Evolutionary conservation across 805 yeast genomes (phyloP).

Genomic region (Nakazawaea pomicola): DNA sequence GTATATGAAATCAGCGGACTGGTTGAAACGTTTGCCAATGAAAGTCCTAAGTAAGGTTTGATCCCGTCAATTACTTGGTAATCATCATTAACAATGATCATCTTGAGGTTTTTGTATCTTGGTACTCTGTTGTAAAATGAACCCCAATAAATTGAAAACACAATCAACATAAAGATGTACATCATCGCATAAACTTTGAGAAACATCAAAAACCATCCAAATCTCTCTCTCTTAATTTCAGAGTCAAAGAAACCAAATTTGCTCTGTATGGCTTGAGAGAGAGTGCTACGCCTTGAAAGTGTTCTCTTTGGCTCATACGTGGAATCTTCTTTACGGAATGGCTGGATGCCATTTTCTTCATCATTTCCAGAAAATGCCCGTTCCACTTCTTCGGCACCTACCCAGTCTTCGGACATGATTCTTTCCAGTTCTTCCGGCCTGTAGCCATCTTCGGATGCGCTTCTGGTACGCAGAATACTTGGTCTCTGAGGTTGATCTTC

Average conservation of each 20-base stretch:
- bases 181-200: slow-evolving; percentile 25
- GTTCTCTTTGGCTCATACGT: too few species aligned
- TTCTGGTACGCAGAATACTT: too few species aligned
- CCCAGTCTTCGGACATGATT: neutral
- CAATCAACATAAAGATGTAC: slow-evolving; percentile 29
- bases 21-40: slow-evolving; percentile 19
- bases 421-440: slow-evolving; percentile 2
- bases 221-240: slow-evolving; percentile 15
- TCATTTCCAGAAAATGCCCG: neutral
- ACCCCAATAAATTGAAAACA: slow-evolving; percentile 41
- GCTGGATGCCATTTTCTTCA: too few species aligned
- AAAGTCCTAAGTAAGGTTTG: slow-evolving; percentile 13
- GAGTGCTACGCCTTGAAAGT: slow-evolving; percentile 3
- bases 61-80: slow-evolving; percentile 14
- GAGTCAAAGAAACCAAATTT: slow-evolving; percentile 24
- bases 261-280: slow-evolving; percentile 1
- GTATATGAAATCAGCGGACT: slow-evolving; percentile 14
- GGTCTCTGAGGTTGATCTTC: too few species aligned
- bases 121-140: slow-evolving; percentile 26
- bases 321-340: slow-evolving; percentile 1
- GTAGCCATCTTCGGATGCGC: slow-evolving; percentile 6
- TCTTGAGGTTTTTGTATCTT: slow-evolving; percentile 25
- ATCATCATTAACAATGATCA: slow-evolving; percentile 34
- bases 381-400: slow-evolving; percentile 7
- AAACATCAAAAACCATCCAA: slow-evolving; percentile 15